Evolutionary conservation across 768 basidiomycete genomes (phyloP).

Genomic region (Mycena albidolilacea): DNA sequence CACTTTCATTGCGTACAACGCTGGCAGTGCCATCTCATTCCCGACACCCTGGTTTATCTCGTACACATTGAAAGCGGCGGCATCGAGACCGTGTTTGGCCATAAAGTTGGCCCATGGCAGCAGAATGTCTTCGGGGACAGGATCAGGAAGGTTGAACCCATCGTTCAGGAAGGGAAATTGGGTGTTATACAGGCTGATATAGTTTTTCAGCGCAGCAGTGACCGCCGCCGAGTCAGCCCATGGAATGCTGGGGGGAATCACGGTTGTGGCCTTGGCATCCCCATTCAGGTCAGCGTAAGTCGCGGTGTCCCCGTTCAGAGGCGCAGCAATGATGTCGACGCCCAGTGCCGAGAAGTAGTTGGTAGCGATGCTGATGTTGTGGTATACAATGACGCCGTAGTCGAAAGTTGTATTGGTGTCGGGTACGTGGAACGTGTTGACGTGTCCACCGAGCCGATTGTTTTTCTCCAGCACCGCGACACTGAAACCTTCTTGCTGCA

Average conservation of each 20-base stretch:
- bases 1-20: neutral
- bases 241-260: neutral
- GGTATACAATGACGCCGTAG: neutral
- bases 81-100: neutral
- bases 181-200: neutral
- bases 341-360: neutral
- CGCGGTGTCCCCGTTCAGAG: neutral
- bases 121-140: conserved; percentile 1
- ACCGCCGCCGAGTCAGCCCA: neutral
- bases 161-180: neutral
- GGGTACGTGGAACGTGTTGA: neutral
- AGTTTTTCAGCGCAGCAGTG: neutral
- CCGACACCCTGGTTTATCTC: neutral
- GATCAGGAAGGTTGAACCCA: neutral
- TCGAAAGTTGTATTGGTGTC: neutral
- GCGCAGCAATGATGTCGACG: neutral
- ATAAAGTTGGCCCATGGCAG: neutral
- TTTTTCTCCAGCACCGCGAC: neutral
- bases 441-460: neutral
- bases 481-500: neutral
- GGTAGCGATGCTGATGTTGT: neutral
- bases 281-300: neutral
- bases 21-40: neutral
- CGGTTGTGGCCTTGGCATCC: neutral
- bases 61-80: neutral